Evolutionary conservation across 225 moss, liverwort and hornwort genomes (phyloP).

Genomic region (Bryoerythrophyllum caledonicum): DNA sequence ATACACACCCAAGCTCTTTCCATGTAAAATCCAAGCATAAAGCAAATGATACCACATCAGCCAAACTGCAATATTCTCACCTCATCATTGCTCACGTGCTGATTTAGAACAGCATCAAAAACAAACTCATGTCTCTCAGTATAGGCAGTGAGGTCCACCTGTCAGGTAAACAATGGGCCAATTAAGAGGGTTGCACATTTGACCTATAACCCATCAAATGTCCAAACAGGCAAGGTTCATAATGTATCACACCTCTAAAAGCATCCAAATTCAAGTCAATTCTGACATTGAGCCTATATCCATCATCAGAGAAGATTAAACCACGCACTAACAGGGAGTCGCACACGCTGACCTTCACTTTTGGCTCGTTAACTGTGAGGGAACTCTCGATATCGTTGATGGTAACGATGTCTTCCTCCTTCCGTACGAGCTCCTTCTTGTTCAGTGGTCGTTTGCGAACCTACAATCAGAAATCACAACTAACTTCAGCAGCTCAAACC

Average conservation of each 20-base stretch:
- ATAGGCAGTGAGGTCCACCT: constrained; percentile 85
- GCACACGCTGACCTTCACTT: constrained; percentile 62
- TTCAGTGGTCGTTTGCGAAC: constrained; percentile 76
- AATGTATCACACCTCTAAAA: neutral
- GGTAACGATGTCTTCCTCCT: constrained; percentile 79
- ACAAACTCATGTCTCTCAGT: constrained; percentile 81
- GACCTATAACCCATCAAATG: too few relatives aligned
- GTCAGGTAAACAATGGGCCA: neutral
- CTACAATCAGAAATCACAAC: constrained; percentile 31
- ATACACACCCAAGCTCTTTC: too few relatives aligned
- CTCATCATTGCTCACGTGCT: constrained; percentile 82
- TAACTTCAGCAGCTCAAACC: constrained; percentile 14
- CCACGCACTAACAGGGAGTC: too few relatives aligned
- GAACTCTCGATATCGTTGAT: constrained; percentile 60
- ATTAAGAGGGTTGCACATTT: too few relatives aligned
- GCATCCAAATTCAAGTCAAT: neutral
- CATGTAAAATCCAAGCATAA: too few relatives aligned
- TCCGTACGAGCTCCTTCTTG: constrained; percentile 69
- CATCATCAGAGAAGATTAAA: too few relatives aligned
- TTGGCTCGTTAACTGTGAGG: constrained; percentile 74
- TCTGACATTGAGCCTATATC: neutral
- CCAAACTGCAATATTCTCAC: constrained; percentile 48
- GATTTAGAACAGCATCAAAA: constrained; percentile 82
- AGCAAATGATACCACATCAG: too few relatives aligned
- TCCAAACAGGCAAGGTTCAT: too few relatives aligned